phyloP scores from a whole-genome alignment of 331 rosid species.

The Malus hybrid region DNA sequence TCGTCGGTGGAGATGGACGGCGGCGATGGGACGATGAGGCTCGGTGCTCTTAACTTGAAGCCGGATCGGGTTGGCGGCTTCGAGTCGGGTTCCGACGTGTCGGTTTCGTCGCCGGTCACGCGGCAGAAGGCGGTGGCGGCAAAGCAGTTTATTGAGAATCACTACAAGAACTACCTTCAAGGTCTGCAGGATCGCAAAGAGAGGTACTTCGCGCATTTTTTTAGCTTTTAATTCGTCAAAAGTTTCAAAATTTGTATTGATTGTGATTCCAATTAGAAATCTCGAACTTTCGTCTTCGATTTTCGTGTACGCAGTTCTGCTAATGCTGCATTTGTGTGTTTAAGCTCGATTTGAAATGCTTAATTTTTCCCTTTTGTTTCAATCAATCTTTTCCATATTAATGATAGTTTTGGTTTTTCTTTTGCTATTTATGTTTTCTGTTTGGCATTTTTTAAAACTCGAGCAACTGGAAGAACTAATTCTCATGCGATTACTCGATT shows the following conservation, averaged over 20 bases:
- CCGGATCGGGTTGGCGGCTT: conserved; percentile 62
- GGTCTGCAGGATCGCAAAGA: conserved; percentile 95
- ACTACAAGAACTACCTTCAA: conserved; percentile 90
- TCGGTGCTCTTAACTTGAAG: conserved; percentile 72
- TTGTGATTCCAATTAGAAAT: not conserved
- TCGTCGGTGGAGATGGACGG: conserved; percentile 51
- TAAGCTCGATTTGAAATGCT: not conserved
- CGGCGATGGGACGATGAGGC: conserved; percentile 72
- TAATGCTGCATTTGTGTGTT: not conserved
- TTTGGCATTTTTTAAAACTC: not conserved
- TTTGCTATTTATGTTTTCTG: not conserved
- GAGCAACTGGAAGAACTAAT: not conserved
- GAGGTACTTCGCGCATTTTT: conserved; percentile 32
- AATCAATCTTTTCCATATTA: not conserved
- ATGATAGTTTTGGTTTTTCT: not conserved
- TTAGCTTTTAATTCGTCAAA: not conserved
- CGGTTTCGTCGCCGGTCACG: conserved; percentile 93
- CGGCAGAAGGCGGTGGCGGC: conserved; percentile 94
- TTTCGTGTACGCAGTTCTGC: not conserved
- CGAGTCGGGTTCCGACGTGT: conserved; percentile 64
- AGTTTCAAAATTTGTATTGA: not conserved
- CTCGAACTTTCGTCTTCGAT: not conserved
- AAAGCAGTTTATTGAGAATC: conserved; percentile 94
- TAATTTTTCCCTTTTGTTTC: not conserved
- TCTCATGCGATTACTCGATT: not conserved